These are phyloP conservation scores for Capsicum baccatum DNA, from an alignment of 257 asterid genomes.

Conservation along the genomic window DNA sequence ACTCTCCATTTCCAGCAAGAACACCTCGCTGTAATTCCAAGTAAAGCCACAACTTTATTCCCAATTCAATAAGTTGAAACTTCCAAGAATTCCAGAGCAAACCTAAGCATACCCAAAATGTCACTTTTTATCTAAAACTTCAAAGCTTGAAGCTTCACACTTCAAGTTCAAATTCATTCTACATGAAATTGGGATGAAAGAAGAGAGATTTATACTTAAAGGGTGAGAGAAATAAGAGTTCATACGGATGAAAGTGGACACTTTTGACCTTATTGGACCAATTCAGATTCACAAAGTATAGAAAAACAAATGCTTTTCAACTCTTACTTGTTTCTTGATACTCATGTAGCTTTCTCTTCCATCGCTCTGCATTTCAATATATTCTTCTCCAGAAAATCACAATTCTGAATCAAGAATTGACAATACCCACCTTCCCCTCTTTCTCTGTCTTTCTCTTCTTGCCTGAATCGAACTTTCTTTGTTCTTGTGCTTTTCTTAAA, in stretches of 20 bases:
- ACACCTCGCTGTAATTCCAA: conserved; percentile 49
- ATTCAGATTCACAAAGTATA: conserved; percentile 2
- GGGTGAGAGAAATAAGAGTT: conserved; percentile 35
- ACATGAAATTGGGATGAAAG: conserved; percentile 39
- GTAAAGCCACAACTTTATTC: conserved; percentile 43
- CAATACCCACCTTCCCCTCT: neutral
- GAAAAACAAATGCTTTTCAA: neutral
- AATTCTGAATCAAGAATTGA: neutral
- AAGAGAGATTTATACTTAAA: conserved; percentile 44
- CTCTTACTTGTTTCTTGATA: conserved; percentile 14
- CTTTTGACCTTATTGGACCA: conserved; percentile 57
- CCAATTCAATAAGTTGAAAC: conserved; percentile 27
- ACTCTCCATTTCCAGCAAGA: conserved; percentile 41
- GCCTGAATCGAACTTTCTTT: neutral
- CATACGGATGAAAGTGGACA: conserved; percentile 36
- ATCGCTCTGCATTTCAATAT: neutral
- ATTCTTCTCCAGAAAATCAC: neutral
- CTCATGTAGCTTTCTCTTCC: neutral
- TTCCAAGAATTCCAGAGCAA: conserved; percentile 34
- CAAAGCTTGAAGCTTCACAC: conserved; percentile 51
- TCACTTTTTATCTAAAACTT: conserved; percentile 44
- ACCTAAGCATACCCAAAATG: conserved; percentile 47
- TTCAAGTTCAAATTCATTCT: conserved; percentile 44
- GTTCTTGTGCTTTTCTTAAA: neutral
- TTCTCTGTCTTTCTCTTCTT: neutral